Evolutionary conservation across 2,329 filamentous ascomycete species (phyloP).

Genomic region (Colletotrichum sidae): DNA sequence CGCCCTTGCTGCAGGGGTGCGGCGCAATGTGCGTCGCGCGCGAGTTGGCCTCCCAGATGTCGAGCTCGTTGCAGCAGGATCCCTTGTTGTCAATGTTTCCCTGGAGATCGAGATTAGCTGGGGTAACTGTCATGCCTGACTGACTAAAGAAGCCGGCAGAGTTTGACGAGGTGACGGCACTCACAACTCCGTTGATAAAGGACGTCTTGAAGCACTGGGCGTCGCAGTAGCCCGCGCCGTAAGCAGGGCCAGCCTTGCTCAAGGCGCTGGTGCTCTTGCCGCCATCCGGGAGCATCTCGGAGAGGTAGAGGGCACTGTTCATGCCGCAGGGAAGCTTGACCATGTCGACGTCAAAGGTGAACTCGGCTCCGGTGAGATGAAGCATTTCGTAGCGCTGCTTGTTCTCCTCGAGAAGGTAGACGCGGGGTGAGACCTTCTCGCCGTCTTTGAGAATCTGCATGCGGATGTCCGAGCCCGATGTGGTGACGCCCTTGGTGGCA

Average conservation of each 20-base stretch:
- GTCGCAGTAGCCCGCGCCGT: slow-evolving; percentile 72
- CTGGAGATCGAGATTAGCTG: slow-evolving; percentile 44
- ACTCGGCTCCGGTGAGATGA: slow-evolving; percentile 68
- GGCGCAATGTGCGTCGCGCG: slow-evolving; percentile 69
- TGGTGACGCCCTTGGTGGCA: slow-evolving; percentile 45
- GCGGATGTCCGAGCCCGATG: slow-evolving; percentile 42
- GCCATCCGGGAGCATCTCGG: slow-evolving; percentile 72
- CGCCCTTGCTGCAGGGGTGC: slow-evolving; percentile 64
- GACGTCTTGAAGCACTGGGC: slow-evolving; percentile 61
- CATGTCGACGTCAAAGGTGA: slow-evolving; percentile 74
- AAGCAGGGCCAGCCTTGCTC: slow-evolving; percentile 68
- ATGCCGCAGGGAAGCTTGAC: slow-evolving; percentile 73
- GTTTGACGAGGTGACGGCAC: slow-evolving; percentile 47
- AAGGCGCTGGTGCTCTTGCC: slow-evolving; percentile 60
- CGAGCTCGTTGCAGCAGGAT: slow-evolving; percentile 76
- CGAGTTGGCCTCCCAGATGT: slow-evolving; percentile 74
- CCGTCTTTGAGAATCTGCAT: slow-evolving; percentile 43
- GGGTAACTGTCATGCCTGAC: slow-evolving; percentile 7
- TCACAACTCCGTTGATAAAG: slow-evolving; percentile 58
- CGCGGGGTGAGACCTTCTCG: slow-evolving; percentile 51
- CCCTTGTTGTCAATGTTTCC: slow-evolving; percentile 68
- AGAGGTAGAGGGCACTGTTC: slow-evolving; percentile 74
- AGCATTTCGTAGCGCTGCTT: slow-evolving; percentile 68
- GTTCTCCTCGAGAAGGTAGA: slow-evolving; percentile 66
- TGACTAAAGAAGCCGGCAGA: not conserved